Conservation (phyloP, 768 basidiomycete genomes). For the Macrocybe gigantea region DNA sequence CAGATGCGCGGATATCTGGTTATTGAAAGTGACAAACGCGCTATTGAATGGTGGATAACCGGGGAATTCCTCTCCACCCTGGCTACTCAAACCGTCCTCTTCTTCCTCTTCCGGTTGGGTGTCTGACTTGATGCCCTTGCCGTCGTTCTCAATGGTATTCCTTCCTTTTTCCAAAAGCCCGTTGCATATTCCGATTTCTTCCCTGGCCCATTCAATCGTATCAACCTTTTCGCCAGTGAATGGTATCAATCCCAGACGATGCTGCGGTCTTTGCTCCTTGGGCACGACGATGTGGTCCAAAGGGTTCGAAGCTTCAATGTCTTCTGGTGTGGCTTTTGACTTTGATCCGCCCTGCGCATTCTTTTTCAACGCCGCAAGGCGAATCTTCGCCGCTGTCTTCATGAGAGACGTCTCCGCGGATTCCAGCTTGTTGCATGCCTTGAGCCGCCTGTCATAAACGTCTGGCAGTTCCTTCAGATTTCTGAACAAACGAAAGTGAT, state of each 20-base stretch:
- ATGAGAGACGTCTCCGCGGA: constrained; percentile 77
- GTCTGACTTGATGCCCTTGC: constrained; percentile 15
- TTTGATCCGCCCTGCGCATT: constrained; percentile 25
- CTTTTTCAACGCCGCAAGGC: constrained; percentile 47
- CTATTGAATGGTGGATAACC: constrained; percentile 58
- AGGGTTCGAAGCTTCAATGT: constrained; percentile 16
- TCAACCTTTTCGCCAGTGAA: constrained; percentile 87
- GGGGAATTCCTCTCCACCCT: constrained; percentile 18
- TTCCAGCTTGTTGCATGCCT: constrained; percentile 78
- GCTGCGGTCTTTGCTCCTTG: constrained; percentile 66
- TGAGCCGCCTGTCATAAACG: constrained; percentile 68
- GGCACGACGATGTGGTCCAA: constrained; percentile 44
- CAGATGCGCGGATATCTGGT: constrained; percentile 90
- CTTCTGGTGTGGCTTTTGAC: constrained; percentile 4
- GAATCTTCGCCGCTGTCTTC: constrained; percentile 69
- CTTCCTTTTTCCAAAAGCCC: constrained; percentile 47
- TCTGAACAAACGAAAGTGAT: constrained; percentile 25
- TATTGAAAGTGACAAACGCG: constrained; percentile 87
- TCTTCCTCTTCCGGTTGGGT: constrained; percentile 4
- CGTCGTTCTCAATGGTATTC: constrained; percentile 23
- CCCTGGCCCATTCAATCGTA: constrained; percentile 83
- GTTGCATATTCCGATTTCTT: constrained; percentile 60
- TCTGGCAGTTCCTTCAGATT: constrained; percentile 86
- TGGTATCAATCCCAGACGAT: constrained; percentile 57
- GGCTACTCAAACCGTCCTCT: constrained; percentile 6